Conservation (phyloP, 148 eudicot genomes). For the Nyssa sinensis region DNA sequence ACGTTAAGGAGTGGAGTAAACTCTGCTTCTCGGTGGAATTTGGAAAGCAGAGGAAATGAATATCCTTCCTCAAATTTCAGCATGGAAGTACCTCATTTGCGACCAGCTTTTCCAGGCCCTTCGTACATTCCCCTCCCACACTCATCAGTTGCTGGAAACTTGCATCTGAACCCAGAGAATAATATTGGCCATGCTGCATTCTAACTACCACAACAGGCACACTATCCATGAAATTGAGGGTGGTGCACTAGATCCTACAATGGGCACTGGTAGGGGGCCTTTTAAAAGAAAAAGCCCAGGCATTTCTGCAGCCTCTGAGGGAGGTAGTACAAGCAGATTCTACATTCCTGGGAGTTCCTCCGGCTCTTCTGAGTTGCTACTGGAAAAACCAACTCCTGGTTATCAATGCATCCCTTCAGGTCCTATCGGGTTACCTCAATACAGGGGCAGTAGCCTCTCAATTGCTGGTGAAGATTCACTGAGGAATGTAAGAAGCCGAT, state of each 20-base stretch:
- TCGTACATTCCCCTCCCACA: conserved; percentile 20
- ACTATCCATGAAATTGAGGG: conserved; percentile 12
- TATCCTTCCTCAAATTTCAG: conserved; percentile 26
- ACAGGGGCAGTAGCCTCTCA: conserved; percentile 21
- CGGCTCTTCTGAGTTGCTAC: conserved; percentile 18
- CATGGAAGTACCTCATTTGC: conserved; percentile 18
- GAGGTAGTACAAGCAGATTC: conserved; percentile 27
- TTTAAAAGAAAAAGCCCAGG: conserved; percentile 30
- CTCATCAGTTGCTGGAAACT: conserved; percentile 18
- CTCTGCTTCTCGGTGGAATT: conserved; percentile 19
- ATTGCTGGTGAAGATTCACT: conserved; percentile 22
- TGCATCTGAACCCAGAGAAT: conserved; percentile 11
- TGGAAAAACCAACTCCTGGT: conserved; percentile 19
- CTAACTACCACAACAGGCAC: conserved; percentile 11
- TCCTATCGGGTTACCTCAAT: conserved; percentile 15
- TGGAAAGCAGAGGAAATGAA: conserved; percentile 14
- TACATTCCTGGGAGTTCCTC: conserved; percentile 31
- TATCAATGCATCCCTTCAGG: conserved; percentile 7
- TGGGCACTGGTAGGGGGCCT: conserved; percentile 15
- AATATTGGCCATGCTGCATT: conserved; percentile 8
- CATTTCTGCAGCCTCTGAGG: conserved; percentile 16
- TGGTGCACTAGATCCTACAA: conserved; percentile 9
- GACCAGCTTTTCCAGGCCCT: conserved; percentile 19
- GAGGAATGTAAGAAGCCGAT: conserved; percentile 37
- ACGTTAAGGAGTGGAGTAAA: conserved; percentile 16